Evolutionary conservation across 2,329 filamentous ascomycete genomes (phyloP).

Genomic region (Rhinocladiella similis): DNA sequence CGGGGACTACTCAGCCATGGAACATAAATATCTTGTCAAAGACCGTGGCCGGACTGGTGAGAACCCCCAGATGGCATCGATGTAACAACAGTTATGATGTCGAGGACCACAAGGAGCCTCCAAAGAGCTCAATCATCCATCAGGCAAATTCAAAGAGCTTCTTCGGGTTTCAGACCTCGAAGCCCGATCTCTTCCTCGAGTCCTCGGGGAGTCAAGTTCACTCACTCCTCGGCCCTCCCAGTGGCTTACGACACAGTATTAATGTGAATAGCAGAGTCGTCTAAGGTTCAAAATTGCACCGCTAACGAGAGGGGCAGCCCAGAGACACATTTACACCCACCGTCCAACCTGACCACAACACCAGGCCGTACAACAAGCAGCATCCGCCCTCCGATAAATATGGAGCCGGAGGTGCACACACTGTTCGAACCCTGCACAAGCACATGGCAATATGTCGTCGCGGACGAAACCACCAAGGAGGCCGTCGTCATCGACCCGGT

Average conservation of each 20-base stretch:
- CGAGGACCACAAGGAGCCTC: background rate
- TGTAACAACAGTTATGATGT: background rate
- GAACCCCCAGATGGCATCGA: no score
- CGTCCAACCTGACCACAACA: background rate
- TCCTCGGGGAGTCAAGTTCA: background rate
- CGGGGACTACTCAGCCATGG: no score
- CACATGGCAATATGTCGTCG: slow-evolving; percentile 65
- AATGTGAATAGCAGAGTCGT: background rate
- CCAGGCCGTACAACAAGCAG: background rate
- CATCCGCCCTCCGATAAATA: background rate
- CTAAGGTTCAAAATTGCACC: background rate
- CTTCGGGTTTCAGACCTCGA: background rate
- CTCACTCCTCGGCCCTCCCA: no score
- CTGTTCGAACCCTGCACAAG: slow-evolving; percentile 45
- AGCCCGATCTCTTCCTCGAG: background rate
- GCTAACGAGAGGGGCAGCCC: background rate
- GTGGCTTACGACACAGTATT: no score
- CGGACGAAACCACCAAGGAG: slow-evolving; percentile 49
- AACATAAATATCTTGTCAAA: no score
- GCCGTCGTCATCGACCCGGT: slow-evolving; percentile 65
- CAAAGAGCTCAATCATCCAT: background rate
- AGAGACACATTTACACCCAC: background rate
- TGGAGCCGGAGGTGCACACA: slow-evolving; percentile 33
- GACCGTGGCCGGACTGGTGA: no score
- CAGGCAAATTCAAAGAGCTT: background rate